Evolutionary conservation across 73 alveolate species (phyloP).

Genomic region (Paramecium octaurelia): DNA sequence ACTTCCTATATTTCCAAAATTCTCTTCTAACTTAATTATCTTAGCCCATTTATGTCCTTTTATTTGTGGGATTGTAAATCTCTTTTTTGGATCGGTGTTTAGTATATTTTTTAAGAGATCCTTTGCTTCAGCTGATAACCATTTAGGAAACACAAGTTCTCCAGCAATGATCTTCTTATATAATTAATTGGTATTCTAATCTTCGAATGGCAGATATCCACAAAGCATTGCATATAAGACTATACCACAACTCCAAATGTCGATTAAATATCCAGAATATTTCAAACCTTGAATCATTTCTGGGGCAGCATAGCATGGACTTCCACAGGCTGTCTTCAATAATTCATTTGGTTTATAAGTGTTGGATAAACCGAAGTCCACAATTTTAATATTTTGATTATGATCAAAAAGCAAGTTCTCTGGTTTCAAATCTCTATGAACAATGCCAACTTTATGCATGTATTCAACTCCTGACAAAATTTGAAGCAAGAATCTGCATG

Average conservation of each 20-base stretch:
- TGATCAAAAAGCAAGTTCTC: conserved; percentile 92
- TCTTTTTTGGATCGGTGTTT: conserved; percentile 85
- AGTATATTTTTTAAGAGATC: conserved; percentile 86
- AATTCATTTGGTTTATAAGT: conserved; percentile 42
- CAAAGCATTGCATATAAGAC: conserved; percentile 95
- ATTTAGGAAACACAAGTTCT: conserved; percentile 63
- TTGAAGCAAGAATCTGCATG: conserved; percentile 78
- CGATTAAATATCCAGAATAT: conserved; percentile 91
- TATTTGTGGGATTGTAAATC: conserved; percentile 85
- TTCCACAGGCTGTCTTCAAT: conserved; percentile 97
- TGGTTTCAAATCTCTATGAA: conserved; percentile 96
- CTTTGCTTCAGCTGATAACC: conserved; percentile 59
- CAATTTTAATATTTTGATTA: conserved; percentile 80
- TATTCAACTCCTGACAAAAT: conserved; percentile 83
- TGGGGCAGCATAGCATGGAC: conserved; percentile 99
- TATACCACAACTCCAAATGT: conserved; percentile 97
- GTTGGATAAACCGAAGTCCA: conserved; percentile 57
- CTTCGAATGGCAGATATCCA: conserved; percentile 98
- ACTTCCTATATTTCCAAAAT: conserved; percentile 64
- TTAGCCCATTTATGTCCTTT: conserved; percentile 92
- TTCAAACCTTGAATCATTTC: conserved; percentile 95
- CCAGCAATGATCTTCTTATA: conserved; percentile 82
- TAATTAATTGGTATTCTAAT: conserved; percentile 79
- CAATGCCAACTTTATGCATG: conserved; percentile 77
- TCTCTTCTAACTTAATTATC: conserved; percentile 49